phyloP scores from a whole-genome alignment of 768 basidiomycete species.

The Dacryopinax primogenitus region DNA sequence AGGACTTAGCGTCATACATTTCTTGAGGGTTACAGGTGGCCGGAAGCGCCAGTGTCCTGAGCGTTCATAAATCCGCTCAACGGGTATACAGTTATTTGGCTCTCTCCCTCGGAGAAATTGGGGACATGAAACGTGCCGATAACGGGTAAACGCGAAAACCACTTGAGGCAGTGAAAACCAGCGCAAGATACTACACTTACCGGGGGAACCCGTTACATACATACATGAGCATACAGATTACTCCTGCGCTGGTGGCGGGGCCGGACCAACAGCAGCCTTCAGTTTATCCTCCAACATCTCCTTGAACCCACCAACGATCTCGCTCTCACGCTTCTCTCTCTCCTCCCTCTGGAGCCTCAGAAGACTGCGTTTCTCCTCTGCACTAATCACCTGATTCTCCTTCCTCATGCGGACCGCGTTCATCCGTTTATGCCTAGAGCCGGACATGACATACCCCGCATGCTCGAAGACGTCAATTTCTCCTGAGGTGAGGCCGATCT shows the following conservation, averaged over 20 bases:
- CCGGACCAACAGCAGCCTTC: constrained; percentile 35
- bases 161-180: too few species aligned
- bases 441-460: constrained; percentile 97
- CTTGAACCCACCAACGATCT: constrained; percentile 79
- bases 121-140: too few species aligned
- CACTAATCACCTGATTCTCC: constrained; percentile 98
- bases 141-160: too few species aligned
- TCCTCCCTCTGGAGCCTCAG: constrained; percentile 91
- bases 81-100: too few species aligned
- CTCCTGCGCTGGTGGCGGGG: background rate
- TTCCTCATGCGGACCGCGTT: constrained; percentile 98
- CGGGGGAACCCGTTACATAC: too few species aligned
- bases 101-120: too few species aligned
- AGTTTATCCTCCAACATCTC: constrained; percentile 68
- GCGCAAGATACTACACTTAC: too few species aligned
- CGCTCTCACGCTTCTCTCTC: constrained; percentile 75
- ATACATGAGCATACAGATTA: background rate
- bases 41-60: too few species aligned
- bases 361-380: constrained; percentile 95
- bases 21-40: too few species aligned
- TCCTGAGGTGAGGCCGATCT: constrained; percentile 82
- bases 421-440: constrained; percentile 88
- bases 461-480: constrained; percentile 79
- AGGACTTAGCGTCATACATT: too few species aligned
- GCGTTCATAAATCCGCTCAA: too few species aligned